Base-by-base conservation (phyloP, 306 rosid genomes). In the Cucurbita moschata region DNA sequence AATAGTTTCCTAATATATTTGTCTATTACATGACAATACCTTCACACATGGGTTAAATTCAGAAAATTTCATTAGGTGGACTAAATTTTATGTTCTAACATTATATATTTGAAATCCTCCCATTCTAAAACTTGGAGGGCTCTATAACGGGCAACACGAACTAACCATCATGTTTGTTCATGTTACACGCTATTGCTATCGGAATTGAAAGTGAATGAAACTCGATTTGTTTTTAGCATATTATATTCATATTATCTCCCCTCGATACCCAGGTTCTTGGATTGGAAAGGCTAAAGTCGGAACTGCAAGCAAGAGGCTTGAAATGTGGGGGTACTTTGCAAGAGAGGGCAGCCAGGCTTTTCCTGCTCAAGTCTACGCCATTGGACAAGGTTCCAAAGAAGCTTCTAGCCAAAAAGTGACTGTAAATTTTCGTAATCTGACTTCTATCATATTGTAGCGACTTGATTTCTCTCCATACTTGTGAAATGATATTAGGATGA, bases 291-390 rank as follows among this genome's bases (percentile, higher is more conserved):
- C 86, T 95, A 38, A 95, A 91, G 82, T 64, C 81, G 15, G 99
- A 91, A 80, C 82, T 95, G 78, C 97, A 89, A 83, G 82, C 81
- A 0, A 82, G 63, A 10, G 99, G 99, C 10, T 75, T 95, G 43
- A 95, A 95, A 83, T 95, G 96, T 42, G 99, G 99, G 40, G 99
- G 99, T 42, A 87, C 97, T 30, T 71, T 91, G 79, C 85, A 83
- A 71, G 97, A 91, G 86, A 97, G 96, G 13, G 96, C 96, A 53
- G 90, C 90, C 15, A 86, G 99, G 84, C 96, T 95, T 76, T 95
- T 89, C 83, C 82, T 95, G 68, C 83, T 95, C 40, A 95, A 95
- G 79, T 81, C 90, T 5, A 89, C 91, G 6, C 88, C 97, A 0
- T 66, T 85, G 75, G 90, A 89, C 35, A 85, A 91, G 77, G 78